Evolutionary conservation across 1,139 yeast genomes (phyloP), one percentile per base, ranked within the genome.

Genomic region (Yamadazyma pseudoaaseri): DNA sequence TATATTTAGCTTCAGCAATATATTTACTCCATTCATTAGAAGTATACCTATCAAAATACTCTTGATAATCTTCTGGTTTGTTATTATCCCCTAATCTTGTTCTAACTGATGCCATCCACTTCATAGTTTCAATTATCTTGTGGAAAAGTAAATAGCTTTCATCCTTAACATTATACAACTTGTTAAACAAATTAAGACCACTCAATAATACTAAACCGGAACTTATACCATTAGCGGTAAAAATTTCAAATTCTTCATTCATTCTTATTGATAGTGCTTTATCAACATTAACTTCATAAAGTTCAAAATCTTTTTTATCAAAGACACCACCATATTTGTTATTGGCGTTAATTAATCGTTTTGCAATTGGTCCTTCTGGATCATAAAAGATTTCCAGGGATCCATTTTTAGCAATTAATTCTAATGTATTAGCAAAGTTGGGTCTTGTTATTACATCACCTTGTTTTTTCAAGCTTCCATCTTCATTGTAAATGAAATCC

Each of bases 31-130:
- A 90, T 22, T 72, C 67, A 1, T 41, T 36, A 2, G 58, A 49
- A 2, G 61, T 38, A 36, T 59, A 73, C 31, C 56, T 56, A 0
- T 47, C 35, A 25, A 65, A 58, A 20, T 73, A 50, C 6, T 47
- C 42, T 41, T 48, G 43, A 35, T 51, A 54, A 0, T 54, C 41
- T 8, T 24, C 16, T 4, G 26, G 13, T 8, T 31, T 20, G 26
- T 55, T 47, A 12, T 54, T 55, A 49, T 87, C 96, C 1, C 97
- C 97, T 16, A 90, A 70, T 47, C 86, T 73, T 12, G 92, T 79
- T 39, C 97, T 70, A 0, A 84, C 90, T 7, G 94, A 74, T 1
- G 90, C 86, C 73, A 87, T 74, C 96, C 96, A 92, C 58, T 90
- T 90, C 94, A 90, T 87, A 5, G 86, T 65, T 58, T 92, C 98